Evolutionary conservation across 1,284 basidiomycete species (phyloP), one percentile per base, ranked within the genome.

Genomic region (Rhodofomes roseus): DNA sequence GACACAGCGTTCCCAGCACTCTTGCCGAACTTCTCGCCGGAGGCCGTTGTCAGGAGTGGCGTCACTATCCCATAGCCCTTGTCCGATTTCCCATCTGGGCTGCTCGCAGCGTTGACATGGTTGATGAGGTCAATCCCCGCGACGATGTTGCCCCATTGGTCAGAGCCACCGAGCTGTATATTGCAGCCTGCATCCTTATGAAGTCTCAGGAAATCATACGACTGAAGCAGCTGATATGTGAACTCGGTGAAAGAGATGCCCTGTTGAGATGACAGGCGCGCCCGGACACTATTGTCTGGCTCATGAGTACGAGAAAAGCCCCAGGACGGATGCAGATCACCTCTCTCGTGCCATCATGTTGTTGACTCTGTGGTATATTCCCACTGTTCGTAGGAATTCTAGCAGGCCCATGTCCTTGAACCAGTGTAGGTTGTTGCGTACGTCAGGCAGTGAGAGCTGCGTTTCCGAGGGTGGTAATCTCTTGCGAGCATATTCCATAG

Each of bases 81-180:
- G 44, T 81, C 79, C 7, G 68, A 67, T 18, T 58, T 62, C 4
- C 67, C 66, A 6, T 70, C 68, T 29, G 60, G 46, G 22, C 71
- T 67, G 54, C 60, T 57, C 65, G 66, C 55, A 20, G 68, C 63
- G 14, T 65, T 62, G 50, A 81, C 71, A 9, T 86, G 84, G 58
- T 84, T 83, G 66, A 98, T 95, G 48, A 98, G 81, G 59, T 98
- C 94, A 36, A 97, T 81, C 4, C 96, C 96, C 8, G 93, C 92
- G 22, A 95, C 78, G 63, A 99, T 98, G 72, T 99, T 99, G n/a
- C 97, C 96, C 89, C 96, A 96, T 73, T 99, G 97, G 73, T 99
- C 97, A 0, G 92, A 95, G 3, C 97, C 97, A 52, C 97, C 97
- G 44, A 99, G 76, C 74, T 99, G 97, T 48, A 98, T 82, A 1